Conservation (phyloP, 129 eudicot genomes). For the Escallonia herrerae region DNA sequence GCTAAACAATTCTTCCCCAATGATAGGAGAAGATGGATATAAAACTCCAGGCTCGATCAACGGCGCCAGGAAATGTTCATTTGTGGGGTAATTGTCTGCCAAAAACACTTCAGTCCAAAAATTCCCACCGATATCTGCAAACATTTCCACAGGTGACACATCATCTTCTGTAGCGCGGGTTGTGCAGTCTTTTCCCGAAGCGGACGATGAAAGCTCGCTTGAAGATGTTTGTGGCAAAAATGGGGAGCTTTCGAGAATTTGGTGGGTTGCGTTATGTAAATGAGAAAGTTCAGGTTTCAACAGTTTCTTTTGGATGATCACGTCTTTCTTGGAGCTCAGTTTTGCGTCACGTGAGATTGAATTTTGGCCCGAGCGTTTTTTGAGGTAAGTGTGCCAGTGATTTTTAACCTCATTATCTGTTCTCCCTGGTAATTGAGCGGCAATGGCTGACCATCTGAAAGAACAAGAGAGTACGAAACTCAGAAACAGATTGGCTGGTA, state of each 20-base stretch:
- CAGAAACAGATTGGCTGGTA: not conserved
- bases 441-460: slow-evolving; percentile 4
- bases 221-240: not conserved
- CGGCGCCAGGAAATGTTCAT: not conserved
- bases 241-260: slow-evolving; percentile 1
- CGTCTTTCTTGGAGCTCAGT: not conserved
- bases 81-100: not conserved
- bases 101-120: slow-evolving; percentile 1
- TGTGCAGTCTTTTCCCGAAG: not conserved
- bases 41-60: not conserved
- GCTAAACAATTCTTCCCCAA: not conserved
- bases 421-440: slow-evolving; percentile 1
- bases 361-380: not conserved
- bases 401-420: not conserved
- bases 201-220: not conserved
- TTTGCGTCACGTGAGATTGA: not conserved
- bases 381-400: slow-evolving; percentile 1
- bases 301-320: not conserved
- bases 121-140: not conserved
- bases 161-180: not conserved
- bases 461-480: not conserved
- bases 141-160: not conserved
- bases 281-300: not conserved
- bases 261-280: not conserved
- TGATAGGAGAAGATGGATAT: not conserved